Evolutionary conservation across 2,329 filamentous ascomycete genomes (phyloP), one percentile per base, ranked within the genome.

Genomic region (Amauroascus niger): DNA sequence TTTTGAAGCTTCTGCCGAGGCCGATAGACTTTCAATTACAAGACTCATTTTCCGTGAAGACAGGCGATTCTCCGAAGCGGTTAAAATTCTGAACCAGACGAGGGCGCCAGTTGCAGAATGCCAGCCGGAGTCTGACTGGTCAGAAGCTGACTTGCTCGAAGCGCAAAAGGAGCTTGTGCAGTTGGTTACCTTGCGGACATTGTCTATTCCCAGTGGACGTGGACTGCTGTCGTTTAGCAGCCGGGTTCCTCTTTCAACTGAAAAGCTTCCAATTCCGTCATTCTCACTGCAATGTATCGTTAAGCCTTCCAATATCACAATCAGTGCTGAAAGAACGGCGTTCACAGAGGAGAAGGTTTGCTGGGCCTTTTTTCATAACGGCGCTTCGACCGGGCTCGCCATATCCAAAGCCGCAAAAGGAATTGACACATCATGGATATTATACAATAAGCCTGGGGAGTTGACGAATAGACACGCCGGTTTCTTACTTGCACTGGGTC

Each of bases 341-440:
- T 95, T 95, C 63, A 91, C 87, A 0, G 93, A 98, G 70, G 93
- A 98, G 63, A 97, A 95, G 69, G 88, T 95, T 39, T 91, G 88
- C 65, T 98, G 93, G 93, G 90, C 91, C 0, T 98, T 96, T 70
- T 98, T 98, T 70, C 93, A 98, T 67, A 88, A 94, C 55, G 93
- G 93, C 6, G 91, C 94, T 28, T 86, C 91, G n/a, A 88, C 87
- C 22, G 93, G 93, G 2, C 73, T 98, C 24, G 87, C 89, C 54
- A 95, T 98, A 49, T 95, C 93, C 5, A 85, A 84, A 11, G 80
- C 88, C 53, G 91, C 90, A 2, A 88, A 88, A 64, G 91, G 91
- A 3, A 97, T 98, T 58, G 93, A 98, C 65, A 96, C 90, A 0
- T 97, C 91, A 0, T 98, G 94, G 94, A 96, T 98, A 60, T 79